Evolutionary conservation across 2,329 filamentous ascomycete genomes (phyloP), one percentile per base, ranked within the genome.

Genomic region (Fusarium cyanostomum): DNA sequence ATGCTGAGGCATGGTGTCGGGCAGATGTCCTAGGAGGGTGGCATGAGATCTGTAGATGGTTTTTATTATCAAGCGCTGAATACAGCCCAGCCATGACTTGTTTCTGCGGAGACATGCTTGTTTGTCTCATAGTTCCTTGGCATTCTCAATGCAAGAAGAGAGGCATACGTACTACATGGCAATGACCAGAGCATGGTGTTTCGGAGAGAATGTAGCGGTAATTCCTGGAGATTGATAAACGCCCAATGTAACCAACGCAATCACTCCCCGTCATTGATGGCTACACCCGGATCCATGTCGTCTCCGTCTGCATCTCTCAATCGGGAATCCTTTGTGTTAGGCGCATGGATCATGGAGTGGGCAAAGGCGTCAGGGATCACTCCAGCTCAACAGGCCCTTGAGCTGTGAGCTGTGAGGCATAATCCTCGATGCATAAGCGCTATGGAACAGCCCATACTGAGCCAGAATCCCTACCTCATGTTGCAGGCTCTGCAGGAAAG

Each of bases 281-380:
- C 27, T 18, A 38, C 30, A 27, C 59, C 46, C 33, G 39, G 62
- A 54, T 59, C 43, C 56, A 59, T 65, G 51, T 33, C 52, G 49
- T 62, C 31, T 43, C 56, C 60, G 58, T 52, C 57, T 58, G 59
- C 53, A 63, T 59, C 52, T 56, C 60, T 65, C 35, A 57, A 64
- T 64, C 52, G 43, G 57, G 62, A 37, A 50, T 53, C 52, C 45
- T 51, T 10, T 27, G 50, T 41, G 13, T 21, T 46, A 11, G 26
- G 41, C 31, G 33, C 54, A 33, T 26, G 33, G 21, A 24, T 26
- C 21, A 39, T 24, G 37, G 37, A 13, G 18, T 39, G 41, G 52
- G 27, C 39, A 57, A 18, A 50, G 13, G 42, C 13, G 18, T 48
- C 57, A 57, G 37, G 42, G 57, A 59, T 60, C 16, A 43, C n/a